Conservation (phyloP, 139 green algal genomes). For the Marvania coccoides region DNA sequence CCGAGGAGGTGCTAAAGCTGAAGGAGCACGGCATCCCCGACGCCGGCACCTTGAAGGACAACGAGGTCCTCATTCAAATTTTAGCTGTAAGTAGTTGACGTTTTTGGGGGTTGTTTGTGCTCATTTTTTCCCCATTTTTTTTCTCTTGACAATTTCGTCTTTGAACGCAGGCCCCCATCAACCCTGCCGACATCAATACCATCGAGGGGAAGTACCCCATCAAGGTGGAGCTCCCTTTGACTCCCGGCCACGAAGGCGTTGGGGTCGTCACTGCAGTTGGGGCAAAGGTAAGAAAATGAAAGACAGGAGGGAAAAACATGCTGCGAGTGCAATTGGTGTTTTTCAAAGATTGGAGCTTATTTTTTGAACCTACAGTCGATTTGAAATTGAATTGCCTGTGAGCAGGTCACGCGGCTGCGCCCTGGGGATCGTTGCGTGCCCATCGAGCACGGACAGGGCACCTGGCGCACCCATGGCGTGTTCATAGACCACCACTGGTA, state of each 20-base stretch:
- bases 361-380: too few relatives aligned
- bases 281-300: constrained; percentile 27
- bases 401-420: constrained; percentile 47
- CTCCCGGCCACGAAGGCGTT: constrained; percentile 74
- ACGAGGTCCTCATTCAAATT: constrained; percentile 22
- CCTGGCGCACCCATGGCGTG: constrained; percentile 51
- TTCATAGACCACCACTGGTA: constrained; percentile 13
- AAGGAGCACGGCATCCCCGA: not conserved
- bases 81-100: constrained; percentile 13
- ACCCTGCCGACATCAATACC: constrained; percentile 77
- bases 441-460: constrained; percentile 51
- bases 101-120: not conserved
- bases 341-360: too few relatives aligned
- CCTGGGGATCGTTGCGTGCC: constrained; percentile 72
- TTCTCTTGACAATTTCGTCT: not conserved
- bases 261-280: constrained; percentile 48
- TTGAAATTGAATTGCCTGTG: too few relatives aligned
- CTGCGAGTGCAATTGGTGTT: too few relatives aligned
- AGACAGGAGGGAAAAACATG: too few relatives aligned
- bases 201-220: constrained; percentile 74
- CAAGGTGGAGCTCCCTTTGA: constrained; percentile 38
- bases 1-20: constrained; percentile 1
- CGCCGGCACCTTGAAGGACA: not conserved
- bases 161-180: constrained; percentile 56
- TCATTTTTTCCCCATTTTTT: not conserved